phyloP scores from a whole-genome alignment of 2,329 filamentous ascomycete species.

The Nectriaceae sp. region DNA sequence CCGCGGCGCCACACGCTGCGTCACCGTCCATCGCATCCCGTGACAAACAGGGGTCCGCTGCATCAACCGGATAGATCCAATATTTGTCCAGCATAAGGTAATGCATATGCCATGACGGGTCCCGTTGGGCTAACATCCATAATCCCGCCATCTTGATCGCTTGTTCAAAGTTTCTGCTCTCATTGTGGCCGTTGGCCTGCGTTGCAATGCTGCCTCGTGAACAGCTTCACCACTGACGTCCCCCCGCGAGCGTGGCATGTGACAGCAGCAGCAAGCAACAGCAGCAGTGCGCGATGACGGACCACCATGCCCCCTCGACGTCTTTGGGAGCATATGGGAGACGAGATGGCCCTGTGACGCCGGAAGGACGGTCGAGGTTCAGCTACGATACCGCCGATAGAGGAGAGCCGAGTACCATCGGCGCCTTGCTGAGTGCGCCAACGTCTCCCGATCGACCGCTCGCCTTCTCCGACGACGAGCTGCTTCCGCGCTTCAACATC shows the following conservation, averaged over 20 bases:
- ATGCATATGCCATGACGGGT: background rate
- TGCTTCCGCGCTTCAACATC: slow-evolving; percentile 24
- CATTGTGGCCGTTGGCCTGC: background rate
- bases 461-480: slow-evolving; percentile 31
- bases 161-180: background rate
- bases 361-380: slow-evolving; percentile 27
- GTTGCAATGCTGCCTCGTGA: slow-evolving; percentile 6
- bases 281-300: slow-evolving; percentile 25
- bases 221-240: slow-evolving; percentile 19
- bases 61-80: background rate
- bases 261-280: no score
- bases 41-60: background rate
- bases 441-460: slow-evolving; percentile 26
- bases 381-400: slow-evolving; percentile 27
- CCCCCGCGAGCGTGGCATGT: slow-evolving; percentile 23
- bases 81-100: background rate
- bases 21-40: background rate
- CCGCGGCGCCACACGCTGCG: background rate
- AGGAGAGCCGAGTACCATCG: slow-evolving; percentile 26
- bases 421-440: slow-evolving; percentile 24
- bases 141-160: background rate
- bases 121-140: background rate
- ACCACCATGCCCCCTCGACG: slow-evolving; percentile 18
- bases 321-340: slow-evolving; percentile 25
- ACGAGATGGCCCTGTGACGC: slow-evolving; percentile 27